Percentiles rank a stretch among this genome's conserved stretches.
phyloP scores from a whole-genome alignment of 1,284 basidiomycete species.

The Mycena citricolor region DNA sequence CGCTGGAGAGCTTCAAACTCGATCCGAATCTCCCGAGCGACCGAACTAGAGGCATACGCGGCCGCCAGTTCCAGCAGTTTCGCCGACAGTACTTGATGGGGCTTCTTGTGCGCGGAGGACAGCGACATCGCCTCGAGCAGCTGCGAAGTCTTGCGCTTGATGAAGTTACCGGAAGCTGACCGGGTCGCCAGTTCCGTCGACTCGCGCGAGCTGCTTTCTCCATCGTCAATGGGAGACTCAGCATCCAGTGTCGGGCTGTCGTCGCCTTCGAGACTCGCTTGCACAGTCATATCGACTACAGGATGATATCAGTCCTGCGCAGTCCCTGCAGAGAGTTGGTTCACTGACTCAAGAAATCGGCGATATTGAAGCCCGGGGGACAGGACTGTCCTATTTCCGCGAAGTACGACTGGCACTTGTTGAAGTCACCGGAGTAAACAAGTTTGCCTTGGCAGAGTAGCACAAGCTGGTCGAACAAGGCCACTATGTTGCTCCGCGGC shows the following conservation, averaged over 20 bases:
- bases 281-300: conserved; percentile 83
- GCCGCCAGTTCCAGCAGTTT: conserved; percentile 76
- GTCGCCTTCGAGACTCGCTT: conserved; percentile 54
- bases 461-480: conserved; percentile 90
- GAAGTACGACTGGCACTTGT: conserved; percentile 80
- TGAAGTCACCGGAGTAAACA: conserved; percentile 80
- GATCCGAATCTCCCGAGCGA: conserved; percentile 60
- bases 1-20: conserved; percentile 59
- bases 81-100: conserved; percentile 50
- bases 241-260: conserved; percentile 39
- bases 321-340: not conserved
- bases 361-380: conserved; percentile 95
- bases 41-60: conserved; percentile 67
- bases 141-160: conserved; percentile 77
- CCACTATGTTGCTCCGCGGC: conserved; percentile 96
- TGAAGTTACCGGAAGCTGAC: conserved; percentile 50
- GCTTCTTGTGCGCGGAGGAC: conserved; percentile 37
- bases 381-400: conserved; percentile 78
- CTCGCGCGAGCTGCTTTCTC: conserved; percentile 58
- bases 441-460: conserved; percentile 83
- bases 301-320: not conserved
- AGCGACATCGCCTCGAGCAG: conserved; percentile 65
- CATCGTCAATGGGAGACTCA: conserved; percentile 37
- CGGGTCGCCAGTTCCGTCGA: conserved; percentile 46
- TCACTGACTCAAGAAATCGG: conserved; percentile 85